Evolutionary conservation across 2,329 filamentous ascomycete species (phyloP).

Genomic region (Scedosporium apiospermum): DNA sequence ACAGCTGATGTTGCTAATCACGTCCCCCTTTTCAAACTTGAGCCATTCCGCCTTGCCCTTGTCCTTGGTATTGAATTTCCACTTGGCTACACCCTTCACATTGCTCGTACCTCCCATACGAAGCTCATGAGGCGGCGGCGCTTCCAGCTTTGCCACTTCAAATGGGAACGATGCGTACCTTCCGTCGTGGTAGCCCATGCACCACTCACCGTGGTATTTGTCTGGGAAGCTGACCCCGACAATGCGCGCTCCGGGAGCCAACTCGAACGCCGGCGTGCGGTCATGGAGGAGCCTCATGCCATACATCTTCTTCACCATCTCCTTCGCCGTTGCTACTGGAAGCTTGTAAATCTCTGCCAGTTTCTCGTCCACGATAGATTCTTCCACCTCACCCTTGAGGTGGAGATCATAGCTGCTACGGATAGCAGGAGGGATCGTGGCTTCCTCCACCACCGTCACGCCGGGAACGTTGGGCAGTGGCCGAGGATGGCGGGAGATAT

Average conservation of each 20-base stretch:
- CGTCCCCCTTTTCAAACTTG: constrained; percentile 57
- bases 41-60: constrained; percentile 35
- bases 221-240: constrained; percentile 41
- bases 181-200: constrained; percentile 48
- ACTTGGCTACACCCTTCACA: constrained; percentile 38
- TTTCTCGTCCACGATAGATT: constrained; percentile 33
- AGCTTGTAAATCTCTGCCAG: constrained; percentile 27
- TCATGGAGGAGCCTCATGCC: constrained; percentile 36
- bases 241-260: constrained; percentile 38
- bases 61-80: constrained; percentile 40
- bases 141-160: constrained; percentile 37
- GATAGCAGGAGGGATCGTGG: constrained; percentile 26
- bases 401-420: constrained; percentile 45
- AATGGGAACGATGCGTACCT: constrained; percentile 37
- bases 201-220: constrained; percentile 46
- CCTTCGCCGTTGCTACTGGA: constrained; percentile 34
- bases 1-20: constrained; percentile 55
- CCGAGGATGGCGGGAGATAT: constrained; percentile 42
- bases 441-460: constrained; percentile 36
- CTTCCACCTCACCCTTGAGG: constrained; percentile 28
- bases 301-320: constrained; percentile 37
- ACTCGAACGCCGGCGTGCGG: constrained; percentile 33
- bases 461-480: constrained; percentile 40
- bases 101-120: constrained; percentile 35
- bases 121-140: constrained; percentile 35